These are phyloP conservation scores for Austroboletus niveus DNA, from an alignment of 1,284 basidiomycete genomes.

Conservation along the genomic window DNA sequence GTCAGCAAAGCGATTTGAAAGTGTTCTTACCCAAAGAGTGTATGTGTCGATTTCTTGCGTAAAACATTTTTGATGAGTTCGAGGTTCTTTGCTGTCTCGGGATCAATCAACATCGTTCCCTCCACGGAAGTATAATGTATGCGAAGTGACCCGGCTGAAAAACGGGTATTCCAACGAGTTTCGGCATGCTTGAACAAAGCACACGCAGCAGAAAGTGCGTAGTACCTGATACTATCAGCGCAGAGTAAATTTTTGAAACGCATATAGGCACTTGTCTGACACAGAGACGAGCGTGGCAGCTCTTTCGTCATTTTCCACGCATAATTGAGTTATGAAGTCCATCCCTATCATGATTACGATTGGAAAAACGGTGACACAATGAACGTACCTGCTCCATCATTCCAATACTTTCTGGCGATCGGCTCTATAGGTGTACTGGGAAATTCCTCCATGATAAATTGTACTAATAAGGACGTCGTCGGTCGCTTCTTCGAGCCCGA, in stretches of 20 bases:
- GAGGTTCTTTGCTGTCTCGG: conserved; percentile 81
- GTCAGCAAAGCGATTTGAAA: neutral
- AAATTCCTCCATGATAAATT: conserved; percentile 75
- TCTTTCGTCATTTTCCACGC: conserved; percentile 73
- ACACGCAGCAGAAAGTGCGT: conserved; percentile 79
- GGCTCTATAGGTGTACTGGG: conserved; percentile 63
- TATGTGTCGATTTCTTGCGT: conserved; percentile 61
- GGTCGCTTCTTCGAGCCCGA: conserved; percentile 45
- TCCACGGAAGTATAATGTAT: conserved; percentile 79
- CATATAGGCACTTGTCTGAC: conserved; percentile 68
- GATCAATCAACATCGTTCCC: conserved; percentile 92
- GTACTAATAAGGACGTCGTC: conserved; percentile 62
- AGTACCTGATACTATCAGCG: conserved; percentile 58
- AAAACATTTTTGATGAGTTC: conserved; percentile 81
- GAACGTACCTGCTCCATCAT: conserved; percentile 64
- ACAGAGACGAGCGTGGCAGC: conserved; percentile 72
- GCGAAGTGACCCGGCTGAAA: conserved; percentile 69
- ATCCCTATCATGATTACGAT: conserved; percentile 51
- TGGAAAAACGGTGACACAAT: neutral
- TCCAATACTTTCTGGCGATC: conserved; percentile 79
- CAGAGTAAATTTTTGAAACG: conserved; percentile 10
- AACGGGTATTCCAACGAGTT: conserved; percentile 62
- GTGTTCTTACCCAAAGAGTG: conserved; percentile 66
- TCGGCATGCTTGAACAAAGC: conserved; percentile 86
- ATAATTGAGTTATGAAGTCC: conserved; percentile 73